These are phyloP conservation scores for Oenanthe javanica DNA, from an alignment of 140 eudicot species.

Conservation along the genomic window DNA sequence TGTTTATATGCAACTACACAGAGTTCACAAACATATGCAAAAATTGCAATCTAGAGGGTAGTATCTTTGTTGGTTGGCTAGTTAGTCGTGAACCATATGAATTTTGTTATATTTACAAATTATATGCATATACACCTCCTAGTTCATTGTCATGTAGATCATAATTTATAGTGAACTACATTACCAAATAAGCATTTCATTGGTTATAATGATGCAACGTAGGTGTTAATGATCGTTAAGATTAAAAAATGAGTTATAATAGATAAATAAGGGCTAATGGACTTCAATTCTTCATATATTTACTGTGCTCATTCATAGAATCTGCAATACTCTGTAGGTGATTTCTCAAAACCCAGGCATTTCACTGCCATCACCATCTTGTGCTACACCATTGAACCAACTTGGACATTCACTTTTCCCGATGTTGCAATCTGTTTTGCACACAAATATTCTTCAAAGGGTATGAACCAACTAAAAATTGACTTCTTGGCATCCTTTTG, in stretches of 20 bases:
- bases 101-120: not conserved
- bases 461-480: constrained; percentile 23
- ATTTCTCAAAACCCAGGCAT: constrained; percentile 24
- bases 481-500: not conserved
- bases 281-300: not conserved
- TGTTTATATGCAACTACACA: not conserved
- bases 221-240: not conserved
- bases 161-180: not conserved
- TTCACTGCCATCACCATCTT: constrained; percentile 36
- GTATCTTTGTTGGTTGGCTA: not conserved
- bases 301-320: not conserved
- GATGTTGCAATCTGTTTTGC: constrained; percentile 44
- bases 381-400: constrained; percentile 35
- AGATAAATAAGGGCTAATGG: too few species aligned
- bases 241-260: not conserved
- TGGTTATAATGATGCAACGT: not conserved
- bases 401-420: constrained; percentile 39
- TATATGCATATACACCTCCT: not conserved
- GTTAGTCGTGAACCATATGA: not conserved
- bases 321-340: constrained; percentile 34
- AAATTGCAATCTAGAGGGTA: not conserved
- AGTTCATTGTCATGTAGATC: not conserved
- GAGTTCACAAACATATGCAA: not conserved
- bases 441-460: constrained; percentile 58
- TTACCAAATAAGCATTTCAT: not conserved